These are phyloP conservation scores for Botryotinia convoluta DNA, from an alignment of 2,329 filamentous ascomycete genomes.

Conservation along the genomic window DNA sequence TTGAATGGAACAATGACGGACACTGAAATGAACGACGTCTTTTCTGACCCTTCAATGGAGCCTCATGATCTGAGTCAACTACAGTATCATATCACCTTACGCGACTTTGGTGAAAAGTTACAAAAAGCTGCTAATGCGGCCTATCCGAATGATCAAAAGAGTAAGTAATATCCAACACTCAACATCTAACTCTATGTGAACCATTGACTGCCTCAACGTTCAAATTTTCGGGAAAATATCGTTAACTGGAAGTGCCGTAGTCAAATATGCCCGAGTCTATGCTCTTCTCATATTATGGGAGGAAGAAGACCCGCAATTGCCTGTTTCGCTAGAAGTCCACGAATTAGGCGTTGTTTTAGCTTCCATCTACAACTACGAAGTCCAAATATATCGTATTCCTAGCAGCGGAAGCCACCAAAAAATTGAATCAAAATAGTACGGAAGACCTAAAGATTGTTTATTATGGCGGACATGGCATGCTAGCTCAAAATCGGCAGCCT, in stretches of 20 bases:
- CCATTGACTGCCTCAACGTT: not conserved
- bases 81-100: slow-evolving; percentile 25
- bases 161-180: slow-evolving; percentile 34
- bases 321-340: not conserved
- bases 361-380: not conserved
- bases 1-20: not conserved
- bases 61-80: slow-evolving; percentile 19
- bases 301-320: not conserved
- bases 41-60: not conserved
- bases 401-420: not conserved
- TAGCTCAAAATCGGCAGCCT: not conserved
- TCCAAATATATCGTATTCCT: slow-evolving; percentile 31
- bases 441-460: not conserved
- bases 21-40: not conserved
- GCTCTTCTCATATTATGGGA: not conserved
- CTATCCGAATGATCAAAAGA: slow-evolving; percentile 55
- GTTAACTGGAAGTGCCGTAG: not conserved
- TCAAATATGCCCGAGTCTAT: slow-evolving; percentile 46
- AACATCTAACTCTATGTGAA: not conserved
- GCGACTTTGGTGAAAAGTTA: slow-evolving; percentile 41
- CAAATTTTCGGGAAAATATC: not conserved
- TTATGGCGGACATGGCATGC: not conserved
- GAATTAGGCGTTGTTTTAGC: not conserved
- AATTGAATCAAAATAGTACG: not conserved
- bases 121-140: slow-evolving; percentile 64